These are phyloP conservation scores for Tolypocladium ophioglossoides DNA, from an alignment of 2,329 filamentous ascomycete species.

Conservation along the genomic window DNA sequence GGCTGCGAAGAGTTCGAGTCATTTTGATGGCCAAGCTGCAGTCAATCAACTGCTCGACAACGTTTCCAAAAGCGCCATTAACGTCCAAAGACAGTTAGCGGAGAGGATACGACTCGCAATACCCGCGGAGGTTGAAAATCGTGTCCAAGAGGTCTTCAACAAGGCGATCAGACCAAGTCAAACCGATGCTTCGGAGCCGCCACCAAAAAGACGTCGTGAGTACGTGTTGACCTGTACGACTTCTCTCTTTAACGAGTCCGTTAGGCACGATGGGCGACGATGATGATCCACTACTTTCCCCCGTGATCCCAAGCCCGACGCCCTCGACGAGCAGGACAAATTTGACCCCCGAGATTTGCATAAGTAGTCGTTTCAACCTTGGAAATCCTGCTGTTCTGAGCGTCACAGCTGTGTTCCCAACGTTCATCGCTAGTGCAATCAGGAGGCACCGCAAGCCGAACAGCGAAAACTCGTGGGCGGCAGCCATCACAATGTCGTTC, in stretches of 20 bases:
- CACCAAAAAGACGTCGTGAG: background rate
- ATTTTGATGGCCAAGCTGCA: background rate
- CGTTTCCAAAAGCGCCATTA: background rate
- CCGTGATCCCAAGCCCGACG: background rate
- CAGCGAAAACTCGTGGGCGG: background rate
- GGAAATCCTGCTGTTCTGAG: background rate
- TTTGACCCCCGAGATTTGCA: background rate
- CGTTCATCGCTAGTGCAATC: background rate
- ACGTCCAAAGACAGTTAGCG: background rate
- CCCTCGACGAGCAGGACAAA: background rate
- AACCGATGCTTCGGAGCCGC: background rate
- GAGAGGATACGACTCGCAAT: background rate
- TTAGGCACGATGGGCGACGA: background rate
- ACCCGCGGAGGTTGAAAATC: background rate
- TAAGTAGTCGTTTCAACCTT: background rate
- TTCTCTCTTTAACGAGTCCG: background rate
- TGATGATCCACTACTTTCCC: background rate
- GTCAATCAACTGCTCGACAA: background rate
- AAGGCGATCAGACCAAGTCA: background rate
- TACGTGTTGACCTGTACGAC: background rate
- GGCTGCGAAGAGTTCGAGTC: background rate
- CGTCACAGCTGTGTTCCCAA: background rate
- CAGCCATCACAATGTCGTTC: conserved; percentile 1
- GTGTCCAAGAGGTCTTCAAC: background rate
- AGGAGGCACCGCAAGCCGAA: background rate